phyloP scores from a whole-genome alignment of 441 rosid species.

The Arabidopsis hybrid region DNA sequence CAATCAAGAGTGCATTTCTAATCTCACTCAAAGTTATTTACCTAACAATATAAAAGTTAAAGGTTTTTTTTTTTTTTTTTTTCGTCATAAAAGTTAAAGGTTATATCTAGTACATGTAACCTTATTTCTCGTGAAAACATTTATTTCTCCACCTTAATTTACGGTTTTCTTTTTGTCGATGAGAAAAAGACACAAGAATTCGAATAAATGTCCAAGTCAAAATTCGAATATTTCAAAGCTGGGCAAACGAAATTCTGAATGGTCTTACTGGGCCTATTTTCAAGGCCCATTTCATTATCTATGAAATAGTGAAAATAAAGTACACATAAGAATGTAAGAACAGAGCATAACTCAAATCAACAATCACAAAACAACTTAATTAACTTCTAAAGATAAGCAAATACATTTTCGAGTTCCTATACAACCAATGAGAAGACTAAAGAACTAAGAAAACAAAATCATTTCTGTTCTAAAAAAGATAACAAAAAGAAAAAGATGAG shows the following conservation, averaged over 20 bases:
- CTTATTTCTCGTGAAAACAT: background rate
- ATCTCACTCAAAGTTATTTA: background rate
- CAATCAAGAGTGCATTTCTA: background rate
- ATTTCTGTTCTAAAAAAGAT: background rate
- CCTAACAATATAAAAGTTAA: background rate
- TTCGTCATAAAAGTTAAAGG: background rate
- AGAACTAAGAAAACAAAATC: background rate
- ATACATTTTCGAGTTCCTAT: constrained; percentile 9
- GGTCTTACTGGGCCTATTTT: constrained; percentile 3
- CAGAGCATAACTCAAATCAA: background rate
- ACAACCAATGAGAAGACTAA: constrained; percentile 28
- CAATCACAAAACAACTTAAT: background rate
- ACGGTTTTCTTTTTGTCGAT: background rate
- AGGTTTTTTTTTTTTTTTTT: no score
- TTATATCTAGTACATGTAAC: background rate
- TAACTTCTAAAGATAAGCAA: background rate
- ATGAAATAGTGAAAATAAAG: background rate
- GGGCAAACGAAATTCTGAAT: background rate
- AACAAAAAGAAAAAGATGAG: background rate
- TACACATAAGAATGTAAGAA: background rate
- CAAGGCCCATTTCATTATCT: constrained; percentile 18
- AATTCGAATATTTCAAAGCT: background rate
- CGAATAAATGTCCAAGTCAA: background rate
- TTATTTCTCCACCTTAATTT: background rate
- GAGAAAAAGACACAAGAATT: constrained; percentile 1